These are phyloP conservation scores for Lobosporangium transversale DNA, from an alignment of 192 early-diverging fungal genomes.

Conservation along the genomic window DNA sequence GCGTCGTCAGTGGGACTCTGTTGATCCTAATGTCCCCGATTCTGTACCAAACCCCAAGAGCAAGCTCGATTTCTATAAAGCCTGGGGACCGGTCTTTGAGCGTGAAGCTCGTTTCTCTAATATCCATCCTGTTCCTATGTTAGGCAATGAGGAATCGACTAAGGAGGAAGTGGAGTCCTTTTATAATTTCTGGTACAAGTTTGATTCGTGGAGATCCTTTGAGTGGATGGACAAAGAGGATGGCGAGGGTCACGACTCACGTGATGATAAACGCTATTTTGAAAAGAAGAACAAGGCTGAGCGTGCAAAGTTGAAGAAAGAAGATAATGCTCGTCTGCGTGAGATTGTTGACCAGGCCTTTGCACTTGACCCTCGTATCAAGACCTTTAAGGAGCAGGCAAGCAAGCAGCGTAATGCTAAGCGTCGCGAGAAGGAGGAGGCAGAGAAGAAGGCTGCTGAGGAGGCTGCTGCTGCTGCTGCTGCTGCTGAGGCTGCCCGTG, in stretches of 20 bases:
- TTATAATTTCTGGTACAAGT: conserved; percentile 86
- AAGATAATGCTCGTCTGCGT: conserved; percentile 91
- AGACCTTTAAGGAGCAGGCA: conserved; percentile 88
- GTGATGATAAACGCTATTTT: conserved; percentile 96
- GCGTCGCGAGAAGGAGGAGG: conserved; percentile 85
- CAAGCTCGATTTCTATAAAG: conserved; percentile 86
- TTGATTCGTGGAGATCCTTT: conserved; percentile 98
- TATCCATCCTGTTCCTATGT: conserved; percentile 80
- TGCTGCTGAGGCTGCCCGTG: conserved; percentile 64
- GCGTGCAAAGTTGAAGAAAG: conserved; percentile 94
- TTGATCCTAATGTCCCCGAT: conserved; percentile 87
- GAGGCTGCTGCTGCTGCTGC: conserved; percentile 52
- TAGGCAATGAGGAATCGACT: conserved; percentile 74
- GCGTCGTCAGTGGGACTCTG: conserved; percentile 96
- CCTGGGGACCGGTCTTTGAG: conserved; percentile 81
- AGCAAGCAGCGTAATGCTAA: conserved; percentile 91
- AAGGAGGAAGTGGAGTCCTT: conserved; percentile 82
- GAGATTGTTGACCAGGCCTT: conserved; percentile 86
- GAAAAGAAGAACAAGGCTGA: conserved; percentile 96
- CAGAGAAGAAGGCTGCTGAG: conserved; percentile 67
- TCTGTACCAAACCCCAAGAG: conserved; percentile 77
- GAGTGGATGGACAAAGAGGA: conserved; percentile 99
- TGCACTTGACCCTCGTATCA: conserved; percentile 90
- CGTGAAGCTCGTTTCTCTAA: conserved; percentile 95
- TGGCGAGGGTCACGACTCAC: conserved; percentile 84